A percentile compares a stretch with the other conserved stretches of the same genome.
These are phyloP conservation scores for Pseudocercospora crystallina DNA, from an alignment of 2,329 filamentous ascomycete genomes.

Conservation along the genomic window DNA sequence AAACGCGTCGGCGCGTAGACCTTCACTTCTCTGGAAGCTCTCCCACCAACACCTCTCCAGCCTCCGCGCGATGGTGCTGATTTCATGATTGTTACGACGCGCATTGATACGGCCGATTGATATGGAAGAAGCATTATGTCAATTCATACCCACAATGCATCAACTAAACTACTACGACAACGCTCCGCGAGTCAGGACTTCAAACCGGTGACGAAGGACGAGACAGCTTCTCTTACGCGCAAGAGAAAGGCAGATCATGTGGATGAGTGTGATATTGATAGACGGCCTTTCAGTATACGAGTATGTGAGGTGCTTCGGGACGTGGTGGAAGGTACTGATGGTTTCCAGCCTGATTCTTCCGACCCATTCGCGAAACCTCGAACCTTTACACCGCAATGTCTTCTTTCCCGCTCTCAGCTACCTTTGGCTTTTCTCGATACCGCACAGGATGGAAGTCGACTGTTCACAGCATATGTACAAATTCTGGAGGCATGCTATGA, in stretches of 20 bases:
- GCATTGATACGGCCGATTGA: slow-evolving; percentile 19
- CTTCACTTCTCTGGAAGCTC: not conserved
- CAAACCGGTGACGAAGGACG: not conserved
- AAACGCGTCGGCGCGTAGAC: not conserved
- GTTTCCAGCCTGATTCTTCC: slow-evolving; percentile 18
- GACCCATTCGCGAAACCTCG: slow-evolving; percentile 28
- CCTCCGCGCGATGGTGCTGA: not conserved
- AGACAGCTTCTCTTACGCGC: not conserved
- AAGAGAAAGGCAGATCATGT: slow-evolving; percentile 19
- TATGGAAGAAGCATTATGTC: slow-evolving; percentile 18
- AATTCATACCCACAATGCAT: slow-evolving; percentile 18
- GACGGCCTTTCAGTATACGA: slow-evolving; percentile 29
- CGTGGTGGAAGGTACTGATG: slow-evolving; percentile 9
- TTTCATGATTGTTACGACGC: slow-evolving; percentile 13
- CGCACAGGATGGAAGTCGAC: slow-evolving; percentile 50
- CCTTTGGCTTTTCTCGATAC: slow-evolving; percentile 64
- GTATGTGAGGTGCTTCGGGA: slow-evolving; percentile 11
- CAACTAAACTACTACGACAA: not conserved
- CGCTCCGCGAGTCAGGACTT: slow-evolving; percentile 8
- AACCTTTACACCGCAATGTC: slow-evolving; percentile 33
- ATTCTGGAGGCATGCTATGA: slow-evolving; percentile 61
- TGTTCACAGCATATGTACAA: slow-evolving; percentile 62
- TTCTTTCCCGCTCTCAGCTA: slow-evolving; percentile 61
- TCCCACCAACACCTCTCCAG: not conserved
- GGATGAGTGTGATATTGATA: slow-evolving; percentile 17